phyloP scores from a whole-genome alignment of 176 grass and related monocot genomes.

The Oryza australiensis region DNA sequence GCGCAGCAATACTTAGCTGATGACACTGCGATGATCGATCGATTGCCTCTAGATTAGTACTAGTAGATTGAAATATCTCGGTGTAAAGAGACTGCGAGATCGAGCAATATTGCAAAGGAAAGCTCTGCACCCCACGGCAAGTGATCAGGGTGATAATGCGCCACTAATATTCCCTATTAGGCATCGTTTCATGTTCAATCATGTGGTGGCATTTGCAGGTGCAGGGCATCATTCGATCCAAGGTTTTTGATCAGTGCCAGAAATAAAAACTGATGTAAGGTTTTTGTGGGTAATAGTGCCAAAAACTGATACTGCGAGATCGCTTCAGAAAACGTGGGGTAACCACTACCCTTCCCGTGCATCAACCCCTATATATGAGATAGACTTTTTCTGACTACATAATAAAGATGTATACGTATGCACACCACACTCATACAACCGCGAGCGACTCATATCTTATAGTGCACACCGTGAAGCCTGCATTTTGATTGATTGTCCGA shows the following conservation, averaged over 20 bases:
- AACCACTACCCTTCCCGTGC: background rate
- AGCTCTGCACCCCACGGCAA: constrained; percentile 36
- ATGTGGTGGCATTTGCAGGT: background rate
- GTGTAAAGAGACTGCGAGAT: constrained; percentile 21
- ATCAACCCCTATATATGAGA: background rate
- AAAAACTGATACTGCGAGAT: background rate
- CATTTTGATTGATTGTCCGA: background rate
- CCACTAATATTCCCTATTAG: background rate
- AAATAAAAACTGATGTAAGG: background rate
- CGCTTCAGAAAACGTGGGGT: background rate
- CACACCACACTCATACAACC: no score
- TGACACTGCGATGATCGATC: constrained; percentile 5
- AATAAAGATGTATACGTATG: no score
- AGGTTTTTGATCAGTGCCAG: background rate
- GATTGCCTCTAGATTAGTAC: background rate
- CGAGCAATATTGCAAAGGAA: constrained; percentile 8
- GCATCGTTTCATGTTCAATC: background rate
- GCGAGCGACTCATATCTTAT: background rate
- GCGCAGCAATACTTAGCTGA: background rate
- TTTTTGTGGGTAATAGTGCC: background rate
- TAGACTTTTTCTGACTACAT: no score
- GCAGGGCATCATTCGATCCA: background rate
- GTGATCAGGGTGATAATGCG: constrained; percentile 39
- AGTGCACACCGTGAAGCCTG: background rate
- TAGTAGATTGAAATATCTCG: background rate